Evolutionary conservation across 176 grass and related monocot species (phyloP), one percentile per base, ranked within the genome.

Genomic region (Olyra latifolia): DNA sequence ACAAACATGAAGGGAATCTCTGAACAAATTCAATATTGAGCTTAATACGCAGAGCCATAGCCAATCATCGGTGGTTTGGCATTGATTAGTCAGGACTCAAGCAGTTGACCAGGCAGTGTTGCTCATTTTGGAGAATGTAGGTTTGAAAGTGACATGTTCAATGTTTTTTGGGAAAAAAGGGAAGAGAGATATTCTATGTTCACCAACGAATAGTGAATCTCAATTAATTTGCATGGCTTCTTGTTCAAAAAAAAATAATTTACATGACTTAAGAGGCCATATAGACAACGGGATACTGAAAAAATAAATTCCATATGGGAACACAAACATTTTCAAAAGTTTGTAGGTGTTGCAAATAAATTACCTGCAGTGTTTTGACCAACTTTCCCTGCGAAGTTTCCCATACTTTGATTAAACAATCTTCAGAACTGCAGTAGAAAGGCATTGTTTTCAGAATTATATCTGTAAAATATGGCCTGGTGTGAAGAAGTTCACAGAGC

Each of bases 321-420:
- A 6, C 39, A 46, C 48, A 25, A 71, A 72, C 27, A 56, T 38
- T 63, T 80, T 38, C 58, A 76, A 8, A 44, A 48, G n/a, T 74
- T 55, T 74, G 40, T 32, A 24, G 62, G 23, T 82, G 49, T 39
- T 83, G 76, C 29, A 38, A 32, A 73, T 65, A 60, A 48, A 86
- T 47, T 93, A 97, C 94, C 94, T 91, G 88, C 39, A 98, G 66
- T 80, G 93, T 93, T 74, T 91, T 93, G n/a, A 98, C 91, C 61
- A 98, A 83, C 49, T 98, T 98, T 72, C 96, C 96, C 55, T 95
- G 88, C 57, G 90, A 66, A 62, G 92, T 98, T 89, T 95, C 92
- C 95, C 92, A 98, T 53, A 98, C 96, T 93, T 98, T 98, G 77
- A 95, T 98, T 60, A 23, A 89, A 71, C 96, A 95, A 91, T 98